Evolutionary conservation across 345 rosid genomes (phyloP).

Genomic region (Bretschneidera sinensis): DNA sequence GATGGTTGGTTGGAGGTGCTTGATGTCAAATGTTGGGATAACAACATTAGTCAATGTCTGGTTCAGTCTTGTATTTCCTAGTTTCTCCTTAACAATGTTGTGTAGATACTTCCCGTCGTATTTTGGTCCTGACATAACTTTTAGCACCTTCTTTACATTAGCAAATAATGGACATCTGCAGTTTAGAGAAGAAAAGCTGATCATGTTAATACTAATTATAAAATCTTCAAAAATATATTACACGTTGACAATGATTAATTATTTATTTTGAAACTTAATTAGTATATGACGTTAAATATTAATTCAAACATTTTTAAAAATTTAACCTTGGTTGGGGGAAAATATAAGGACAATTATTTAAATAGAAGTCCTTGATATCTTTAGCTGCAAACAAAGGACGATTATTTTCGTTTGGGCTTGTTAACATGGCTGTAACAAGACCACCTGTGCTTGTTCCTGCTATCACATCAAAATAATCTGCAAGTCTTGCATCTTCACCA

Average conservation of each 20-base stretch:
- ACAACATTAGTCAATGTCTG: slow-evolving; percentile 45
- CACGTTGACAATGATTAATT: too few species aligned
- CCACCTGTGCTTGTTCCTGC: slow-evolving; percentile 61
- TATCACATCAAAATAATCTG: slow-evolving; percentile 57
- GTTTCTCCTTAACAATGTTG: slow-evolving; percentile 22
- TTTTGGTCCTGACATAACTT: slow-evolving; percentile 33
- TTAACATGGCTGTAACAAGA: slow-evolving; percentile 50
- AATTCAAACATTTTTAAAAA: neutral
- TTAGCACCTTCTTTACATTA: slow-evolving; percentile 12
- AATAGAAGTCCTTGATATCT: slow-evolving; percentile 40
- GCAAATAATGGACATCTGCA: slow-evolving; percentile 10
- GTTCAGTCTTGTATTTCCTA: slow-evolving; percentile 24
- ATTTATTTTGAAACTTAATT: too few species aligned
- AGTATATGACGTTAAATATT: neutral
- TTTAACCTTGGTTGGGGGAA: slow-evolving; percentile 39
- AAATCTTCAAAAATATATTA: slow-evolving; percentile 5
- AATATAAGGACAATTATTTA: slow-evolving; percentile 34
- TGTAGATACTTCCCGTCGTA: slow-evolving; percentile 40
- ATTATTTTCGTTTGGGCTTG: slow-evolving; percentile 34
- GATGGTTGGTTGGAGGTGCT: slow-evolving; percentile 38
- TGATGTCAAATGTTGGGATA: slow-evolving; percentile 48
- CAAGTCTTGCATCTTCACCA: slow-evolving; percentile 42
- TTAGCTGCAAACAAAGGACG: slow-evolving; percentile 54
- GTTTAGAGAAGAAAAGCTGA: too few species aligned
- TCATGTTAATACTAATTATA: too few species aligned